Evolutionary conservation across 371 early-diverging fungal species (phyloP), one percentile per base, ranked within the genome.

Genomic region (Coemansia sp.): DNA sequence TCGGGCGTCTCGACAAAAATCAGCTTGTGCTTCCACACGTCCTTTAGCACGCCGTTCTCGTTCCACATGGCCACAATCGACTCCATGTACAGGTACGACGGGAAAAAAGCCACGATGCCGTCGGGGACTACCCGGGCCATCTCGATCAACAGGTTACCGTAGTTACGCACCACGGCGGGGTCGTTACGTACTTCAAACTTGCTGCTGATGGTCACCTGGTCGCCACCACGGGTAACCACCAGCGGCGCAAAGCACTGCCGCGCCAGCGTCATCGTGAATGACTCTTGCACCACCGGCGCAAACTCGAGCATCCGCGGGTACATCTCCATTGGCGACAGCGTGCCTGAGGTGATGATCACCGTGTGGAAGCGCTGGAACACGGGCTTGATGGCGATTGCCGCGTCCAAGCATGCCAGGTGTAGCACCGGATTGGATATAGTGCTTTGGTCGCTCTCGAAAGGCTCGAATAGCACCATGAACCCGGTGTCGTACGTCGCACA

Each of bases 1-100:
- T 99, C 99, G 2, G 99, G 98, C 1, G 99, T 99, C 79, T 99
- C 99, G 31, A 99, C 94, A 83, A 99, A 99, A 30, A 99, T 93
- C 14, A 99, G 82, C 76, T 99, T 99, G 69, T 95, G 87, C 68
- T 95, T 95, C 85, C 94, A 89, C 10, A 98, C 90, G 68, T 98
- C 93, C 59, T 92, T 90, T 59, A 99, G 76, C 47, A 98, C 89
- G 41, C 95, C 95, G 86, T 97, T 90, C 57, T 97, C 97, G 67
- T 95, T 92, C 99, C 99, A 99, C 80, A 94, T 91, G 13, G 98
- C 87, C 0, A 99, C 96, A 68, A 99, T 99, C 6, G 93, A 92
- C 78, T 99, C 99, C 98, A 99, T 94, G 78, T 99, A 99, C 20
- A 96, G 80, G 82, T 99, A 99, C 53, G 93, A 93, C 0, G 99